Percentiles rank a stretch among this genome's conserved stretches.
Evolutionary conservation across 148 eudicot genomes (phyloP).

Genomic region (Chenopodium formosanum): DNA sequence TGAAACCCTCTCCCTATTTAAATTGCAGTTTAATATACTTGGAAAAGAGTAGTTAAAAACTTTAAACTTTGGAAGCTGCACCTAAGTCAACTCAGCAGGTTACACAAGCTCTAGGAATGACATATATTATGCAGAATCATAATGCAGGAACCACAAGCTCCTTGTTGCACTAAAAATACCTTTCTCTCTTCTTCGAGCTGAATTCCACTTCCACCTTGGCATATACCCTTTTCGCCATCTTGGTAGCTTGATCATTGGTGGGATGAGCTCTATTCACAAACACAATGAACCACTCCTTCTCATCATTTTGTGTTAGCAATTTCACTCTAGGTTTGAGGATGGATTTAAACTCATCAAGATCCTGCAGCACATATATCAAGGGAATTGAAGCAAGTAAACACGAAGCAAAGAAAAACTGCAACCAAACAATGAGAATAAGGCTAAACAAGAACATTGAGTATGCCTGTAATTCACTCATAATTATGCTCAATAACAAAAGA

Average conservation of each 20-base stretch:
- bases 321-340: conserved; percentile 90
- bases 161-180: conserved; percentile 40
- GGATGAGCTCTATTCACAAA: conserved; percentile 89
- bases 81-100: neutral
- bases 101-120: neutral
- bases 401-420: neutral
- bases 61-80: neutral
- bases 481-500: neutral
- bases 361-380: conserved; percentile 35
- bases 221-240: conserved; percentile 94
- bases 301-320: conserved; percentile 84
- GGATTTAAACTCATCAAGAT: conserved; percentile 95
- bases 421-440: neutral
- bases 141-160: neutral
- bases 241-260: conserved; percentile 84
- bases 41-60: neutral
- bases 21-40: neutral
- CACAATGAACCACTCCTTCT: conserved; percentile 92
- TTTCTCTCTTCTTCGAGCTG: conserved; percentile 95
- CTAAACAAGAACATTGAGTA: conserved; percentile 1
- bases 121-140: neutral
- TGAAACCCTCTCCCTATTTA: neutral
- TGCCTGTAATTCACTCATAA: neutral
- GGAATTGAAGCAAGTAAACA: neutral
- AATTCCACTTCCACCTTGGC: conserved; percentile 93